Base-by-base conservation (phyloP, 176 grass and related monocot genomes). In the Eremochloa ophiuroides region DNA sequence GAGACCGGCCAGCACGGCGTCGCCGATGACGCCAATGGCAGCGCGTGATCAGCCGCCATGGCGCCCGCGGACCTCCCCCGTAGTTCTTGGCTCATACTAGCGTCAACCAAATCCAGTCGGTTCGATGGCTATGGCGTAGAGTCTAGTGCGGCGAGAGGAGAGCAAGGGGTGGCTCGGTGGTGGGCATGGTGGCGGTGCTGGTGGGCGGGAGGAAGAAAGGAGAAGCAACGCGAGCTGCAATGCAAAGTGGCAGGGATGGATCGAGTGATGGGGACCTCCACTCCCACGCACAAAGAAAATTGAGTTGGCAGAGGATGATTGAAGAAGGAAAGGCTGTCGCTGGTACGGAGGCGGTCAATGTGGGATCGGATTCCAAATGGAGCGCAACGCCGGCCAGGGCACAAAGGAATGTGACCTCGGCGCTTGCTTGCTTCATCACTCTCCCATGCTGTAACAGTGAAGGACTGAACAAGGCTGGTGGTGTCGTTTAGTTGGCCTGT, bases 291-390 rank as follows among this genome's bases (percentile, higher is more conserved):
- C n/a, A n/a, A 46, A 29, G 40, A 17, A 46, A 71, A 46, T 46
- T 5, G 31, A 67, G 46, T 63, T 20, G 58, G 75, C 83, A 55
- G 31, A n/a, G 50, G 48, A 39, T 51, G 84, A 66, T 20, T 73
- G 77, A 35, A 46, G 12, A 10, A 28, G 28, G 61, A 76, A 76
- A 87, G 53, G 79, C 79, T 82, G 78, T 82, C 78, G 5, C 50
- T 11, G 28, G 71, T 81, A 87, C 71, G 85, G 84, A 71, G 58
- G 56, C 56, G 37, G 85, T 87, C 80, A 87, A 77, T 43, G 73
- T 70, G 65, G 26, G 66, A 63, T 79, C 48, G 12, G 51, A 42
- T 14, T 71, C 80, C 80, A 87, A 78, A 87, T 87, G 85, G 85
- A 83, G 48, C 62, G 34, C 65, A 42, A n/a, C n/a, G n/a, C 10